A percentile compares a stretch with the other conserved stretches of the same genome.
Evolutionary conservation across 345 rosid genomes (phyloP).

Genomic region (Sisymbrium altissimum): DNA sequence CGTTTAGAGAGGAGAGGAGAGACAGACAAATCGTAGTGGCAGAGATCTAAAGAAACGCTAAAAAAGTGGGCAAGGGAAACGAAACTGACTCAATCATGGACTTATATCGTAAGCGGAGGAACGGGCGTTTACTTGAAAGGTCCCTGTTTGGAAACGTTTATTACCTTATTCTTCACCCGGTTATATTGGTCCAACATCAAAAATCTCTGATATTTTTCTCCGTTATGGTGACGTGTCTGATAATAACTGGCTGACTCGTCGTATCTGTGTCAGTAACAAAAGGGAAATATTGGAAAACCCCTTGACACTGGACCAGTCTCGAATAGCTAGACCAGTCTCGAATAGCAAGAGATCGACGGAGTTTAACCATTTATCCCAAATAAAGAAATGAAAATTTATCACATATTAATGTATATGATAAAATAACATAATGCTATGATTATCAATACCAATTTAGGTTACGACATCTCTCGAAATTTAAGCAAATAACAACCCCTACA

Average conservation of each 20-base stretch:
- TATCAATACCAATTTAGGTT: not conserved
- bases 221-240: constrained; percentile 3
- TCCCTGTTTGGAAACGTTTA: constrained; percentile 21
- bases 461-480: not conserved
- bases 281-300: no score
- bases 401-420: not conserved
- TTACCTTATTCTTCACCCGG: constrained; percentile 23
- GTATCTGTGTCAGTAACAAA: no score
- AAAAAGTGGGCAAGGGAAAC: not conserved
- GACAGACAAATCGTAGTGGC: not conserved
- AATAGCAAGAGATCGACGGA: not conserved
- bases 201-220: not conserved
- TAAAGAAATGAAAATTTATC: not conserved
- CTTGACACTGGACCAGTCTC: not conserved
- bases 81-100: constrained; percentile 7
- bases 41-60: constrained; percentile 17
- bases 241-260: no score
- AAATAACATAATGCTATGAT: not conserved
- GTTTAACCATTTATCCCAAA: not conserved
- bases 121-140: constrained; percentile 34
- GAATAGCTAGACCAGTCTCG: not conserved
- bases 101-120: not conserved
- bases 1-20: not conserved
- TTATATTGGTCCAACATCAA: not conserved
- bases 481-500: not conserved